These are phyloP conservation scores for Rhododendron williamsianum DNA, from an alignment of 148 eudicot genomes.

Conservation along the genomic window DNA sequence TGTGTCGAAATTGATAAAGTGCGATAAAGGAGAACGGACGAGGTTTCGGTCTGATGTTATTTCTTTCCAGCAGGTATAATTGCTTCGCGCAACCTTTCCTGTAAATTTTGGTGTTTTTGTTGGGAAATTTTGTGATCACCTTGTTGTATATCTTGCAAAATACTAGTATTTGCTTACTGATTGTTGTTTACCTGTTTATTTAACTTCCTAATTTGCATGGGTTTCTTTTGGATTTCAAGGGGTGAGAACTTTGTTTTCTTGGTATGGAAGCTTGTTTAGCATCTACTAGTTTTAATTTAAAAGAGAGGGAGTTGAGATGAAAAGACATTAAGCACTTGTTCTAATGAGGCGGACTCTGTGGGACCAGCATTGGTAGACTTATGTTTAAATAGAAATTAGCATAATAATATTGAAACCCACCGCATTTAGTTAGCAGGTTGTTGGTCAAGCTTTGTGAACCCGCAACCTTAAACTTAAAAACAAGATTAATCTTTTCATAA, in stretches of 20 bases:
- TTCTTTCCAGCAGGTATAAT: constrained; percentile 84
- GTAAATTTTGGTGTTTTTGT: not conserved
- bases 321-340: not conserved
- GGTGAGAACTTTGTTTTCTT: not conserved
- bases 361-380: not conserved
- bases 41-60: constrained; percentile 88
- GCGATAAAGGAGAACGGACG: constrained; percentile 93
- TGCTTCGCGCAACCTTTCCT: not conserved
- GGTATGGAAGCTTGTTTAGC: not conserved
- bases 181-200: not conserved
- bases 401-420: no score
- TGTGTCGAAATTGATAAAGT: constrained; percentile 71
- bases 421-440: not conserved
- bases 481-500: not conserved
- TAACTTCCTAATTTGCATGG: not conserved
- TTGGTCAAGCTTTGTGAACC: not conserved
- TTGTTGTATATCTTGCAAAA: not conserved
- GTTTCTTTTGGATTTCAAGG: not conserved
- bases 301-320: not conserved
- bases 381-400: not conserved
- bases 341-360: not conserved
- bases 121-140: not conserved
- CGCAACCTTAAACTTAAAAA: not conserved
- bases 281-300: not conserved
- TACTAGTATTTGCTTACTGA: not conserved